phyloP scores from a whole-genome alignment of 2,329 filamentous ascomycete genomes.

The Orbilia oligospora region DNA sequence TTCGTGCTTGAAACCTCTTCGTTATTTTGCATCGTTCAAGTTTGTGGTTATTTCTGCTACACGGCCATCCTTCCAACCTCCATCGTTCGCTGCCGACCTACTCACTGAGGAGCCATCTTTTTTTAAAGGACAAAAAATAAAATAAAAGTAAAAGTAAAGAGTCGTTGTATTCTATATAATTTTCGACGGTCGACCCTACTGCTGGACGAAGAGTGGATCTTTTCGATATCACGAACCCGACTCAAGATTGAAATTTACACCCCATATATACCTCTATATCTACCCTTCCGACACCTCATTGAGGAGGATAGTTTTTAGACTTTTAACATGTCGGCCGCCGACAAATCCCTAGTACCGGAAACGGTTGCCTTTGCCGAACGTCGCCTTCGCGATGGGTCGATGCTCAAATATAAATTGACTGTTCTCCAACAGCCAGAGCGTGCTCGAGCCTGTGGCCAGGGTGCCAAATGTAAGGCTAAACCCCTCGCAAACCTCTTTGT shows the following conservation, averaged over 20 bases:
- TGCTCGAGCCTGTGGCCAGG: conserved; percentile 93
- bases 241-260: no score
- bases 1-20: conserved; percentile 8
- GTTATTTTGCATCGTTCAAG: conserved; percentile 6
- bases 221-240: conserved; percentile 36
- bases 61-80: conserved; percentile 29
- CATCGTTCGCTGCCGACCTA: conserved; percentile 6
- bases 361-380: conserved; percentile 61
- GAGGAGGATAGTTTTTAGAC: neutral
- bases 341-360: conserved; percentile 58
- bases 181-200: conserved; percentile 31
- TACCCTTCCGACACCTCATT: conserved; percentile 9
- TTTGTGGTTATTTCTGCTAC: conserved; percentile 30
- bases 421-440: conserved; percentile 96
- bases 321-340: conserved; percentile 38
- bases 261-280: neutral
- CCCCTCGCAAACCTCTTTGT: neutral
- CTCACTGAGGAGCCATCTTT: neutral
- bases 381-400: conserved; percentile 74
- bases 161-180: no score
- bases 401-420: conserved; percentile 83
- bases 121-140: no score
- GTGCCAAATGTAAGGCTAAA: conserved; percentile 83
- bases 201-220: conserved; percentile 58
- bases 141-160: no score